Base-by-base conservation (phyloP, 768 basidiomycete species). In the Termitomyces sp. region DNA sequence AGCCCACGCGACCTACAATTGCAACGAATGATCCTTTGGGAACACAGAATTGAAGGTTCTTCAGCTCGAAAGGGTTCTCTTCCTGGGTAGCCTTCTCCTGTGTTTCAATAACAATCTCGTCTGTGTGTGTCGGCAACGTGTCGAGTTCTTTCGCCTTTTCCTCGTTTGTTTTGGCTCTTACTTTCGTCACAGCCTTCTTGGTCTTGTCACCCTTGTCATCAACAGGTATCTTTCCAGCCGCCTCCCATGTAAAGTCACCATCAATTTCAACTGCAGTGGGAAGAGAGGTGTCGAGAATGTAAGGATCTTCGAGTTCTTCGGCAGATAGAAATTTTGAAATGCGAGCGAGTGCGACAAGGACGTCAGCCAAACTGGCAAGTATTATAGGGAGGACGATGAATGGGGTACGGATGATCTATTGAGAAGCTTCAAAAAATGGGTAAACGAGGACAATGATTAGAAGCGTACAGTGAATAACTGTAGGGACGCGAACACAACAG, bases 1-100 rank as follows among this genome's bases (percentile, higher is more conserved):
- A 84, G 0, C 89, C 89, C 33, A 91, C 86, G 10, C 81, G 78
- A 16, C 90, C 90, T n/a, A 91, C 86, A 27, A 91, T 82, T 1
- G 84, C 87, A 7, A 89, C 76, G 33, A 91, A 83, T 33, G 85
- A 73, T 14, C 89, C 88, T 57, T 71, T 76, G 2, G 76, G 76
- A 40, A 86, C 67, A 45, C 66, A 63, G 34, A 87, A 59, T 54
- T 78, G 73, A 53, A 87, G 65, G 59, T 77, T 69, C 42, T 70
- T 74, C 49, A 87, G 65, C 53, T 76, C 72, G 60, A 86, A 87
- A 0, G 84, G 84, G 55, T 73, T 75, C 55, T 82, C 79, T 42
- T 78, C 70, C 30, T 65, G 45, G 16, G 26, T 40, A 56, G 57
- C 58, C 48, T 61, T 67, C 61, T 63, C 59, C 47, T 64, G 57